Conservation (phyloP, 768 basidiomycete genomes). For the Rhizopogon vulgaris region DNA sequence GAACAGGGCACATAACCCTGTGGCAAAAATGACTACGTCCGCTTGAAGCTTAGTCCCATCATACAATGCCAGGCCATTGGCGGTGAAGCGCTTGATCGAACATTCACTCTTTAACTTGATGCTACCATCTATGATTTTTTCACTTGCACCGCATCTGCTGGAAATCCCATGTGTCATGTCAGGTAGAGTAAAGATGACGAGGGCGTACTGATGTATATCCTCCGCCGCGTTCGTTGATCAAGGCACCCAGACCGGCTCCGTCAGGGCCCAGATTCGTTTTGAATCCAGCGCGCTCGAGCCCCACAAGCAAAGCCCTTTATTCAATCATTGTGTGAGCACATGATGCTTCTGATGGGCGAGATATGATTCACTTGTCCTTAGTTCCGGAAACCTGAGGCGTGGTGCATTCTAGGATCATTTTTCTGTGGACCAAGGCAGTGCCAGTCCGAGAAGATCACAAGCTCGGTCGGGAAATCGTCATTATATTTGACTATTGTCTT, state of each 20-base stretch:
- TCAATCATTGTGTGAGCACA: neutral
- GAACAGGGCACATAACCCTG: constrained; percentile 19
- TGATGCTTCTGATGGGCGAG: neutral
- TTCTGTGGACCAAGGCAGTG: constrained; percentile 16
- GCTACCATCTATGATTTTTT: constrained; percentile 40
- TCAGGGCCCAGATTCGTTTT: constrained; percentile 32
- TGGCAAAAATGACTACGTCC: constrained; percentile 28
- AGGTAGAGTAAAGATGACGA: neutral
- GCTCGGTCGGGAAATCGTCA: constrained; percentile 18
- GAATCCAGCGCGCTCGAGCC: constrained; percentile 31
- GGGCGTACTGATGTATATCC: constrained; percentile 32
- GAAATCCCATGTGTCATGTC: neutral
- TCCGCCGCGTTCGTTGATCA: constrained; percentile 27
- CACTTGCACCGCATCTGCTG: constrained; percentile 31
- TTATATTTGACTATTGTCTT: constrained; percentile 18
- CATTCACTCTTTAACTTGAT: constrained; percentile 45
- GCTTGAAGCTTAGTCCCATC: constrained; percentile 20
- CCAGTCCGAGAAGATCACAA: constrained; percentile 17
- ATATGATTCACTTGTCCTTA: constrained; percentile 16
- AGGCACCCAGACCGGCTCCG: constrained; percentile 26
- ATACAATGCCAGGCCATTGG: constrained; percentile 21
- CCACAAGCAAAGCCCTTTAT: constrained; percentile 32
- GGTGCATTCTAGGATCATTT: constrained; percentile 10
- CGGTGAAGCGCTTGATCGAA: constrained; percentile 20
- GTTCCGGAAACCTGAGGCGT: constrained; percentile 8